phyloP scores from a whole-genome alignment of 371 early-diverging fungal species.

The Apophysomyces ossiformis region DNA sequence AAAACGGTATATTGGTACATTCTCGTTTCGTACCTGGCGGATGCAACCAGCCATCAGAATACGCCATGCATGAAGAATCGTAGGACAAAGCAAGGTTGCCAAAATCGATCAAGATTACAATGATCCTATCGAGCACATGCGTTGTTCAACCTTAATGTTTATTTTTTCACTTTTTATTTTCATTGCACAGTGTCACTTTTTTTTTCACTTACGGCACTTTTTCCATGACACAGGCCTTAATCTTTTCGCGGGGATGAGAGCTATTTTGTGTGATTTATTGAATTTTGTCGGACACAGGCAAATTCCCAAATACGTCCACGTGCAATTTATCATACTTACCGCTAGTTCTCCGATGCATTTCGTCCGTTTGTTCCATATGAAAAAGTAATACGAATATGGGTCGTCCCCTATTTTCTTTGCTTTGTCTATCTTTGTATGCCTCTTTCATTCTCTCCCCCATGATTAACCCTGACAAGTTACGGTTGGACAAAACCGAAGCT shows the following conservation, averaged over 20 bases:
- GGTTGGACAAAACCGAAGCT: conserved; percentile 1
- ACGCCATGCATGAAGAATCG: neutral
- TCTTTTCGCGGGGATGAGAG: conserved; percentile 4
- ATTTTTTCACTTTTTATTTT: conserved; percentile 2
- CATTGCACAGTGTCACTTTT: neutral
- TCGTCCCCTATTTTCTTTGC: too few relatives aligned
- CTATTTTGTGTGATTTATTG: neutral
- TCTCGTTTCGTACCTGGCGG: too few relatives aligned
- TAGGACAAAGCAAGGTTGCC: conserved; percentile 9
- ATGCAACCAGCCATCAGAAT: neutral
- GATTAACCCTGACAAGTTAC: neutral
- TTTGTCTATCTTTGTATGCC: too few relatives aligned
- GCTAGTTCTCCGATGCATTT: neutral
- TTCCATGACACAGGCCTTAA: neutral
- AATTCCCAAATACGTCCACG: conserved; percentile 8
- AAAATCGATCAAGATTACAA: conserved; percentile 6
- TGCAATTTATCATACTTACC: neutral
- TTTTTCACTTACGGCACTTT: neutral
- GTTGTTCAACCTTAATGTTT: conserved; percentile 7
- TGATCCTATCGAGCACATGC: conserved; percentile 5
- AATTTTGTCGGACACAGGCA: conserved; percentile 6
- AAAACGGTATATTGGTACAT: neutral
- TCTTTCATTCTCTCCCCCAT: neutral
- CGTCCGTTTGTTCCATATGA: neutral
- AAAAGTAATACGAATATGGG: neutral